Percentiles rank a stretch among this genome's conserved stretches.
These are phyloP conservation scores for Pestalotiopsis sp. DNA, from an alignment of 2,329 filamentous ascomycete species.

Conservation along the genomic window DNA sequence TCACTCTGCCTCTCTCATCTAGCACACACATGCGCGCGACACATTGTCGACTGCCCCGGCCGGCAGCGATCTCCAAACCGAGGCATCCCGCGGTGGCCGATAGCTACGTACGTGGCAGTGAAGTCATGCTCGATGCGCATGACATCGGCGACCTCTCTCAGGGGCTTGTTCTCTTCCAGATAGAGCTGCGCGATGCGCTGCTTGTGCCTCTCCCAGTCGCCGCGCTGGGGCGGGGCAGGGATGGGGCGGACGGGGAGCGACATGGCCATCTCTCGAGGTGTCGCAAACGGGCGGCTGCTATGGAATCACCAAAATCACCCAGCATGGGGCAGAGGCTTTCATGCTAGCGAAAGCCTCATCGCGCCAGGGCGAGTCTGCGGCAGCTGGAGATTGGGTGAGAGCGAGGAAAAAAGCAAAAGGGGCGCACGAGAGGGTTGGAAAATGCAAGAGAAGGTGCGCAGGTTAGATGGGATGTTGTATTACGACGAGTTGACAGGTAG, in stretches of 20 bases:
- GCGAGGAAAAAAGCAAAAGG: not conserved
- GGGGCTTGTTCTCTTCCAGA: slow-evolving; percentile 50
- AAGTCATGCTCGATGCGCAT: slow-evolving; percentile 50
- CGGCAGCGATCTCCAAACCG: not conserved
- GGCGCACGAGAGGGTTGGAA: not conserved
- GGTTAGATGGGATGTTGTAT: not conserved
- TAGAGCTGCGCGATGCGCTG: slow-evolving; percentile 47
- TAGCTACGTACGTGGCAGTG: slow-evolving; percentile 47
- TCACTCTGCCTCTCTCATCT: not conserved
- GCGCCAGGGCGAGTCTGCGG: not conserved
- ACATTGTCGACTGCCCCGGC: not conserved
- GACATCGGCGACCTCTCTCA: slow-evolving; percentile 56
- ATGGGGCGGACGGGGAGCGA: slow-evolving; percentile 1
- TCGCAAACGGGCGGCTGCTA: not conserved
- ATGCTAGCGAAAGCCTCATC: not conserved
- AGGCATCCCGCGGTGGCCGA: not conserved
- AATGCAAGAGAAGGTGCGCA: not conserved
- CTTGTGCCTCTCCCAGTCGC: slow-evolving; percentile 48
- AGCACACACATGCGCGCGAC: no score
- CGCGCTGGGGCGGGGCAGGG: not conserved
- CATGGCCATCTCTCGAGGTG: slow-evolving; percentile 1
- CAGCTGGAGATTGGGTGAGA: not conserved
- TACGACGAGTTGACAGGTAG: not conserved
- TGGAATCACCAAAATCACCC: not conserved
- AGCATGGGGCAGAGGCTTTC: not conserved